phyloP scores from a whole-genome alignment of 2,329 filamentous ascomycete species.

The Aotearoamyces nothofagi region DNA sequence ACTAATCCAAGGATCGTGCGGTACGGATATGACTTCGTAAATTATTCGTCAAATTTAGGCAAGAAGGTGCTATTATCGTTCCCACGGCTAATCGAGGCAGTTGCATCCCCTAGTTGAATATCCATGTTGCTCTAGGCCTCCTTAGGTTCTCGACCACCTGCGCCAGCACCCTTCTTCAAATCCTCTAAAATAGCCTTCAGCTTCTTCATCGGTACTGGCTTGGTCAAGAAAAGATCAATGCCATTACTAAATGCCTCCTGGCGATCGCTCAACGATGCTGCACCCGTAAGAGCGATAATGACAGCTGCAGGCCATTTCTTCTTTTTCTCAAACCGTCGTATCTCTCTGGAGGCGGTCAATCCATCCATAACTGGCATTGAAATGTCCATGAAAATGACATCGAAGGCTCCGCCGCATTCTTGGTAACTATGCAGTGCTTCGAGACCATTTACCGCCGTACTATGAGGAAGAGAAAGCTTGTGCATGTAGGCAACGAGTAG shows the following conservation, averaged over 20 bases:
- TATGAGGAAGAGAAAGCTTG: slow-evolving; percentile 18
- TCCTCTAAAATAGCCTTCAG: slow-evolving; percentile 16
- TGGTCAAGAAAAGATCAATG: slow-evolving; percentile 37
- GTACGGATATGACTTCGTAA: no score
- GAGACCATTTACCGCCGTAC: slow-evolving; percentile 27
- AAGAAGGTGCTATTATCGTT: no score
- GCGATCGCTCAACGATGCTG: slow-evolving; percentile 31
- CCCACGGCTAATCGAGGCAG: no score
- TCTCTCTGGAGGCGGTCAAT: slow-evolving; percentile 29
- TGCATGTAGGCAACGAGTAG: slow-evolving; percentile 18
- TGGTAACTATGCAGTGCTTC: slow-evolving; percentile 27
- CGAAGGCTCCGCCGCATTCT: slow-evolving; percentile 18
- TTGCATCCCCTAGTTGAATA: no score
- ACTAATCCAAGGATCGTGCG: no score
- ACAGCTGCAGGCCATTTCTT: slow-evolving; percentile 24
- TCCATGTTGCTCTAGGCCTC: no score
- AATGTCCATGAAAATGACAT: slow-evolving; percentile 36
- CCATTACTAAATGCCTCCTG: slow-evolving; percentile 35
- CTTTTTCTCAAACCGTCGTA: slow-evolving; percentile 31
- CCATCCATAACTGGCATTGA: slow-evolving; percentile 41
- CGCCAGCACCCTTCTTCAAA: no score
- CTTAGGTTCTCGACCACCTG: no score
- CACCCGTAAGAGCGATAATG: slow-evolving; percentile 35
- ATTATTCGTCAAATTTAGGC: no score
- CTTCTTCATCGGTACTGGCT: slow-evolving; percentile 26